A percentile compares a stretch with the other conserved stretches of the same genome.
Conservation (phyloP, 306 rosid genomes). For the Abrus precatorius region DNA sequence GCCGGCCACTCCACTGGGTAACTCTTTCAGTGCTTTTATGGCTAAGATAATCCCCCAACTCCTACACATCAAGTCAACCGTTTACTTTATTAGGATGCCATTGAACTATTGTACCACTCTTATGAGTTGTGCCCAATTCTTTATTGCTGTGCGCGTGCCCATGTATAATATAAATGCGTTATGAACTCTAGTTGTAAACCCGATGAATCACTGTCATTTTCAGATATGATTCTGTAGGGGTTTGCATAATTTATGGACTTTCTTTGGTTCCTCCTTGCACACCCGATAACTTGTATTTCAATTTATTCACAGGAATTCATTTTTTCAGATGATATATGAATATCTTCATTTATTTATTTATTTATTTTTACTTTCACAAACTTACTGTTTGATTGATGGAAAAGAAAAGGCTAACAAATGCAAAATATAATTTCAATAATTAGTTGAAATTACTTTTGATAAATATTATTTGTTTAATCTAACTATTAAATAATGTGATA, state of each 20-base stretch:
- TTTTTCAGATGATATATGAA: no score
- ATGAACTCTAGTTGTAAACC: background rate
- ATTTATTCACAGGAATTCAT: no score
- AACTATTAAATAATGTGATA: no score
- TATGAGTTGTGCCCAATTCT: constrained; percentile 29
- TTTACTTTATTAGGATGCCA: constrained; percentile 43
- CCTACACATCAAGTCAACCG: constrained; percentile 28
- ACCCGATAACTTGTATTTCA: background rate
- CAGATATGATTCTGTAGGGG: constrained; percentile 29
- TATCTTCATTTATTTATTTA: no score
- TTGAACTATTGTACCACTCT: background rate
- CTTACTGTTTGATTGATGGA: no score
- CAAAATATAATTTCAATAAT: no score
- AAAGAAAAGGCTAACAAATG: no score
- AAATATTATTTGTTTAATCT: no score
- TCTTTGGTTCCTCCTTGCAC: constrained; percentile 34
- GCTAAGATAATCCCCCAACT: constrained; percentile 41
- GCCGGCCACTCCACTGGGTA: constrained; percentile 49
- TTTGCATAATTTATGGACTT: background rate
- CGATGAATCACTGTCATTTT: constrained; percentile 46
- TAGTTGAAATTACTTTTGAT: no score
- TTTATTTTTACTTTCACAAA: no score
- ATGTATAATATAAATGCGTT: background rate
- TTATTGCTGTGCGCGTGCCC: constrained; percentile 42
- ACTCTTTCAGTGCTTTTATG: constrained; percentile 22